Evolutionary conservation across 345 rosid genomes (phyloP).

Genomic region (Lepidium didymum): DNA sequence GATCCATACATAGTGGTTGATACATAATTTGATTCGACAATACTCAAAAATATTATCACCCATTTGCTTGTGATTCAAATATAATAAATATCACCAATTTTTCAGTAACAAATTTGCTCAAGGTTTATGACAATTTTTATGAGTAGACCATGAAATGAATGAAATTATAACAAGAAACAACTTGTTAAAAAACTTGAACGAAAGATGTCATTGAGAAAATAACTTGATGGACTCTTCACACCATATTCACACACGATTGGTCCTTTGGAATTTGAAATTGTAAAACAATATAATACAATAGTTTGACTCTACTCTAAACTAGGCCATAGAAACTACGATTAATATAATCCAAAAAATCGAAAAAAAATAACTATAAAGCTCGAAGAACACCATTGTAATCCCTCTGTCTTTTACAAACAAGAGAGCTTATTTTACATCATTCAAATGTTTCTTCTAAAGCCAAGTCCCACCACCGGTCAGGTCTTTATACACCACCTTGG

Average conservation of each 20-base stretch:
- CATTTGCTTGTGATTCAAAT: background rate
- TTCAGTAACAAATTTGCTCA: background rate
- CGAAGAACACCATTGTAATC: background rate
- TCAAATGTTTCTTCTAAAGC: constrained; percentile 3
- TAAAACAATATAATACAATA: background rate
- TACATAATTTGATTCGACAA: constrained; percentile 1
- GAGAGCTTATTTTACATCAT: background rate
- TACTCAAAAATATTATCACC: background rate
- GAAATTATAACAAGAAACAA: background rate
- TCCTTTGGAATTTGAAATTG: background rate
- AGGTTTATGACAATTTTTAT: background rate
- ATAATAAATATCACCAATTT: too few relatives aligned
- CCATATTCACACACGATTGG: constrained; percentile 21
- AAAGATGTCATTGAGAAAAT: background rate
- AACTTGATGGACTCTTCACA: constrained; percentile 19
- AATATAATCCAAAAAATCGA: background rate
- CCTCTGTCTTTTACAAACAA: background rate
- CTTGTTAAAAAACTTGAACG: background rate
- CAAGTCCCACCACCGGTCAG: background rate
- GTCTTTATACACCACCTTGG: constrained; percentile 19
- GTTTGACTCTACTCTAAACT: background rate
- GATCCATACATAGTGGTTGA: constrained; percentile 9
- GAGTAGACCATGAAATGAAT: background rate
- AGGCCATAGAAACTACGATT: background rate
- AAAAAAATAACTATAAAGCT: constrained; percentile 17